Base-by-base conservation (phyloP, 805 yeast genomes). In the Candida succiphila region DNA sequence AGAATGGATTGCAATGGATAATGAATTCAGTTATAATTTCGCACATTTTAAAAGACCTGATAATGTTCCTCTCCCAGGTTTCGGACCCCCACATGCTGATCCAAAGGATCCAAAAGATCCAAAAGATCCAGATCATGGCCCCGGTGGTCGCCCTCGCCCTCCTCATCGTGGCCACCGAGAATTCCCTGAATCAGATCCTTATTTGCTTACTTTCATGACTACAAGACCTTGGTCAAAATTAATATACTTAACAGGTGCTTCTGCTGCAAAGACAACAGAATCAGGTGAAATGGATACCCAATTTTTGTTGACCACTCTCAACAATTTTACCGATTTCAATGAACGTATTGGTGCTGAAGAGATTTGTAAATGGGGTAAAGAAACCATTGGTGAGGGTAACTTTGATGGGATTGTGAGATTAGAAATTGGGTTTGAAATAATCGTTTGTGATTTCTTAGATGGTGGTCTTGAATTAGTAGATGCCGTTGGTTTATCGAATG, bases 1-100 rank as follows among this genome's bases (percentile, higher is more conserved):
- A 22, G 83, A 77, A 47, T 76, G 84, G 83, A 53, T 73, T 9
- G 84, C 83, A 1, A 58, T 75, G 67, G 79, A 75, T 46, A 67
- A 61, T 40, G 82, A 76, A 43, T 75, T 75, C 51, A 69, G 78
- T 40, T 72, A 67, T 39, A 52, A 49, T 37, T 75, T 74, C 56
- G 57, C 54, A 2, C 51, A 45, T 33, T 39, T 50, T 25, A 21
- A 22, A 13, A 39, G 54, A 37, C 37, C 38, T 4, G 25, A 18
- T 13, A 15, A 19, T 19, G 34, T 34, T 17, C 19, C 17, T 15
- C 7, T 12, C 7, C 34, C 31, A 17, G 34, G 33, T 14, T n/a
- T n/a, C n/a, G 40, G 42, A 1, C 34, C 37, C 2, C 40, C 30
- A 17, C 12, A 16, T 3, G 40, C 30, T 17, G 17, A 16, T 27